A percentile compares a stretch with the other conserved stretches of the same genome.
phyloP scores from a whole-genome alignment of 2,329 filamentous ascomycete genomes.

The Zasmidium angulare region DNA sequence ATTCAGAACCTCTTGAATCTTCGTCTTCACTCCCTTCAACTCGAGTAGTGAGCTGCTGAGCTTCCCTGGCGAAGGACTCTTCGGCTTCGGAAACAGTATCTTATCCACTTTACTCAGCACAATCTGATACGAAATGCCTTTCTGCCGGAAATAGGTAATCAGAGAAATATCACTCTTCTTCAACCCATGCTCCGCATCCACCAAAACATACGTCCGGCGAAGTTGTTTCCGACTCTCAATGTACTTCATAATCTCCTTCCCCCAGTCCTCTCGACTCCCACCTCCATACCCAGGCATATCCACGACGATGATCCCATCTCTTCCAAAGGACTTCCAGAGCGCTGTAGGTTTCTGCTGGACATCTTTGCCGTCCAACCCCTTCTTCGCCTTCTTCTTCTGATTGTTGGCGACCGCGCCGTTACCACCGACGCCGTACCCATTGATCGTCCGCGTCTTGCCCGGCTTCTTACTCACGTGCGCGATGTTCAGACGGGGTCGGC shows the following conservation, averaged over 20 bases:
- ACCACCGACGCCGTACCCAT: conserved; percentile 61
- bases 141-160: conserved; percentile 55
- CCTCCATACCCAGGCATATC: conserved; percentile 73
- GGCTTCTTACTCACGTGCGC: conserved; percentile 60
- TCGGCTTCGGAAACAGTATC: conserved; percentile 42
- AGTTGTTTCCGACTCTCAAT: conserved; percentile 63
- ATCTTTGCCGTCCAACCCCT: conserved; percentile 1
- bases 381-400: conserved; percentile 34
- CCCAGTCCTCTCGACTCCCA: conserved; percentile 62
- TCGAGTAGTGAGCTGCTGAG: conserved; percentile 30
- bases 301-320: conserved; percentile 56
- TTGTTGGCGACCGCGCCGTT: conserved; percentile 20
- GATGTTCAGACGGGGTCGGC: conserved; percentile 39
- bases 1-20: conserved; percentile 44
- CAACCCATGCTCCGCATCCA: conserved; percentile 63
- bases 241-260: conserved; percentile 67
- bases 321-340: conserved; percentile 34
- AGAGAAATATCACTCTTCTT: conserved; percentile 61
- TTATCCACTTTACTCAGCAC: conserved; percentile 67
- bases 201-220: conserved; percentile 62
- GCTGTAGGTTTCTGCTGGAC: too few species aligned
- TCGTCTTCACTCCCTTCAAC: conserved; percentile 42
- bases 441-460: conserved; percentile 65
- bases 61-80: conserved; percentile 23
- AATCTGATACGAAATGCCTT: conserved; percentile 63